Conservation (phyloP, 192 early-diverging fungal species). For the Jimgerdemannia flammicorona region DNA sequence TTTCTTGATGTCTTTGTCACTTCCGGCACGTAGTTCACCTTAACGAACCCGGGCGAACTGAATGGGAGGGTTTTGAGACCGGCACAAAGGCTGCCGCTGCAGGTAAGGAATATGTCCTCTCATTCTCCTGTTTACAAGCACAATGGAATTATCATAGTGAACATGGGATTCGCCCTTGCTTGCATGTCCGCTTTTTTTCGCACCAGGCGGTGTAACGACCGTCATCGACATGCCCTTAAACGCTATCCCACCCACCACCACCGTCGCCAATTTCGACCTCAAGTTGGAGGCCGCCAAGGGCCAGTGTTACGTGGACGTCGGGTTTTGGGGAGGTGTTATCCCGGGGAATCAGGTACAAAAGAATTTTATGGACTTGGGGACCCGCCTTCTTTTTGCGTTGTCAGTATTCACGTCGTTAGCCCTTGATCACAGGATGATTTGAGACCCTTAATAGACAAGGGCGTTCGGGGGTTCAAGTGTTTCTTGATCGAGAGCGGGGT, state of each 20-base stretch:
- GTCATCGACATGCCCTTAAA: slow-evolving; percentile 86
- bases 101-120: slow-evolving; percentile 26
- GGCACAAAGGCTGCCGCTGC: slow-evolving; percentile 80
- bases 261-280: slow-evolving; percentile 54
- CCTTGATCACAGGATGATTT: slow-evolving; percentile 37
- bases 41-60: slow-evolving; percentile 82
- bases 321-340: slow-evolving; percentile 76
- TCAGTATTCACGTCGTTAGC: background rate
- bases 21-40: slow-evolving; percentile 54
- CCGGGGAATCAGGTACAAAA: slow-evolving; percentile 54
- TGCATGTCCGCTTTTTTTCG: no score
- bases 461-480: slow-evolving; percentile 80
- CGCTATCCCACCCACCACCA: slow-evolving; percentile 83
- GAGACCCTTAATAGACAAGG: slow-evolving; percentile 55
- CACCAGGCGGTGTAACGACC: slow-evolving; percentile 66
- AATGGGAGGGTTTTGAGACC: slow-evolving; percentile 81
- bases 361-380: background rate
- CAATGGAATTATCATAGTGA: no score
- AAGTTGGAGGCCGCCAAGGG: slow-evolving; percentile 66
- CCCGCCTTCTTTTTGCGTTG: background rate
- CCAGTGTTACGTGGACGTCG: slow-evolving; percentile 75
- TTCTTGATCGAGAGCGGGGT: slow-evolving; percentile 84
- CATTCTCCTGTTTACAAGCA: background rate
- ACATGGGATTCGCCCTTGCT: no score
- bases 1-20: background rate